Evolutionary conservation across 2,329 filamentous ascomycete genomes (phyloP).

Genomic region (Xylariaceae sp.): DNA sequence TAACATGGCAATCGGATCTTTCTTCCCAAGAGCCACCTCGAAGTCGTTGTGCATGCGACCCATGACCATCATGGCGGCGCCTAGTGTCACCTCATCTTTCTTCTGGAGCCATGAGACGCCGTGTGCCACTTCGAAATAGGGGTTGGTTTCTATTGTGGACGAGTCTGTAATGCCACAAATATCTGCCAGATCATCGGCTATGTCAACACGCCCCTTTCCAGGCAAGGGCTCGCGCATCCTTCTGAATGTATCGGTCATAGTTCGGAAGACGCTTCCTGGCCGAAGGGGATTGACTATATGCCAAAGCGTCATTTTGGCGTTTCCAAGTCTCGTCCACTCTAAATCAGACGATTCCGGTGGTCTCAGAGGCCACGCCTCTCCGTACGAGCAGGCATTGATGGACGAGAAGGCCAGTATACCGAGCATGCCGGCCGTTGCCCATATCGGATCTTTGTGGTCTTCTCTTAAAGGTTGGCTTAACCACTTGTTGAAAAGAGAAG

Average conservation of each 20-base stretch:
- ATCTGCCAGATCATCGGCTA: constrained; percentile 23
- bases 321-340: constrained; percentile 36
- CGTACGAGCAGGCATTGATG: constrained; percentile 32
- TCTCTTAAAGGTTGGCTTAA: constrained; percentile 34
- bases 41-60: constrained; percentile 35
- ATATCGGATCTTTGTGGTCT: constrained; percentile 43
- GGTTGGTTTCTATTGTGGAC: constrained; percentile 35
- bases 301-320: constrained; percentile 39
- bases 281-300: constrained; percentile 34
- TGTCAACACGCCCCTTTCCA: constrained; percentile 22
- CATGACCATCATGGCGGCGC: constrained; percentile 34
- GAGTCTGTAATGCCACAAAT: constrained; percentile 26
- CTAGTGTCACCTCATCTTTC: constrained; percentile 31
- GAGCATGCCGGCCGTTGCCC: constrained; percentile 44
- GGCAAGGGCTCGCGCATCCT: constrained; percentile 37
- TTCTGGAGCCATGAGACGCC: constrained; percentile 33
- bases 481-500: constrained; percentile 37
- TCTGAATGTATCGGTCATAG: constrained; percentile 35
- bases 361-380: constrained; percentile 36
- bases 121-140: constrained; percentile 41
- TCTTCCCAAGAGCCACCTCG: constrained; percentile 30
- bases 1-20: constrained; percentile 38
- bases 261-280: constrained; percentile 35
- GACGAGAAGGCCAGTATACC: constrained; percentile 40
- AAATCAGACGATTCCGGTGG: constrained; percentile 25